Evolutionary conservation across 768 basidiomycete genomes (phyloP).

Genomic region (Podaxis sp.): DNA sequence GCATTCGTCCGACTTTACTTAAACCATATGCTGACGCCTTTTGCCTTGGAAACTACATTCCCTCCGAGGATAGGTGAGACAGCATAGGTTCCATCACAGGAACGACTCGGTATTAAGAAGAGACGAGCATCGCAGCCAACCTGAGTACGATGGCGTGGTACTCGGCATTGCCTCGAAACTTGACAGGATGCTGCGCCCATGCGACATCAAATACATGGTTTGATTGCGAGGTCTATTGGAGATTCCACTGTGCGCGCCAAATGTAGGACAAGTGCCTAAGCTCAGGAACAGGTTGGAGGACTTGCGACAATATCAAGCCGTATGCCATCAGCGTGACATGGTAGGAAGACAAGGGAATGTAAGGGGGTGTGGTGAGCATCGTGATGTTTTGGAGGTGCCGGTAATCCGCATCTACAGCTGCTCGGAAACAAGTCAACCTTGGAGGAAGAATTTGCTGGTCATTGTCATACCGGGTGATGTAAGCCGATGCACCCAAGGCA

Average conservation of each 20-base stretch:
- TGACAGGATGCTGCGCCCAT: slow-evolving; percentile 51
- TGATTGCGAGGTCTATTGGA: slow-evolving; percentile 54
- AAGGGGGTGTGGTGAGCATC: slow-evolving; percentile 21
- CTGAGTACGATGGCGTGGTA: slow-evolving; percentile 31
- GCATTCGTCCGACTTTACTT: slow-evolving; percentile 59
- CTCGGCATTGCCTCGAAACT: slow-evolving; percentile 57
- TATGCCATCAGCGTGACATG: slow-evolving; percentile 30
- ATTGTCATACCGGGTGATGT: background rate
- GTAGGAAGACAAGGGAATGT: slow-evolving; percentile 27
- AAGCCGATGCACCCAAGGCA: background rate
- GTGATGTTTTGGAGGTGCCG: background rate
- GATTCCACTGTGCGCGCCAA: slow-evolving; percentile 63
- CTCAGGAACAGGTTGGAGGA: slow-evolving; percentile 50
- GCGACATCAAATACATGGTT: slow-evolving; percentile 49
- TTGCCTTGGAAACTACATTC: slow-evolving; percentile 63
- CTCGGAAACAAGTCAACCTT: background rate
- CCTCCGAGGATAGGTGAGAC: slow-evolving; percentile 56
- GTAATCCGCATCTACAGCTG: background rate
- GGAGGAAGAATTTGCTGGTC: background rate
- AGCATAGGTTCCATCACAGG: slow-evolving; percentile 56
- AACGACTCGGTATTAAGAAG: slow-evolving; percentile 50
- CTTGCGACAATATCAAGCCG: slow-evolving; percentile 32
- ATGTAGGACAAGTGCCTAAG: slow-evolving; percentile 47
- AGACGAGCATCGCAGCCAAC: slow-evolving; percentile 11
- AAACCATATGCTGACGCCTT: slow-evolving; percentile 66